Base-by-base conservation (phyloP, 306 rosid genomes). In the Comarum palustre region DNA sequence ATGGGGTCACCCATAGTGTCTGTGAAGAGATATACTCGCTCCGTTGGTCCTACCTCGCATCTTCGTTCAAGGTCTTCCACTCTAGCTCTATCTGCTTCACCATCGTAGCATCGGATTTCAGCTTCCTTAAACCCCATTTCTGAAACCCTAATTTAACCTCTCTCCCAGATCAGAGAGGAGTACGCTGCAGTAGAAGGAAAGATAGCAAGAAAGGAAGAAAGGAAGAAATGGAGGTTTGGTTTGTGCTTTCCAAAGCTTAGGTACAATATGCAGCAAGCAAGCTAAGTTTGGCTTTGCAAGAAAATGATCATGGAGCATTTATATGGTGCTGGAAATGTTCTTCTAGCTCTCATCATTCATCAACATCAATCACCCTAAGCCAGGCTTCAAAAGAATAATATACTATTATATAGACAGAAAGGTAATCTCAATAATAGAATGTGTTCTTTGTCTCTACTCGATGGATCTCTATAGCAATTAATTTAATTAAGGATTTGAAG, bases 1-100 rank as follows among this genome's bases (percentile, higher is more conserved):
- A 93, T 93, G 87, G 96, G 98, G 96, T 93, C 98, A 77, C 96
- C 98, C 86, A 91, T 52, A 68, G 90, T 82, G 78, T 93, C 96
- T 36, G 92, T 86, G 94, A 84, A 93, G 96, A 93, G 96, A 39
- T 86, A 84, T 10, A 89, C 78, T 31, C 91, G 88, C 76, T 86
- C 84, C 12, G 90, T 31, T 72, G 94, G 89, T 14, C 96, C 96
- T 83, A 91, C 88, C 80, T 84, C 94, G 48, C 98, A 91, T 82
- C 84, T 84, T 80, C 90, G 73, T 76, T 93, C 94, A n/a, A 93
- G 90, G 11, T 86, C 90, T 75, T 87, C 93, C 58, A 93, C 91
- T 85, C 81, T 79, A 77, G 82, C 84, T 80, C 87, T 84, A 71
- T 93, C 97, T 22, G 72, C 82, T 80, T 78, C 66, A 15, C 69